Conservation (phyloP, 192 early-diverging fungal genomes). For the Coemansia sp. region DNA sequence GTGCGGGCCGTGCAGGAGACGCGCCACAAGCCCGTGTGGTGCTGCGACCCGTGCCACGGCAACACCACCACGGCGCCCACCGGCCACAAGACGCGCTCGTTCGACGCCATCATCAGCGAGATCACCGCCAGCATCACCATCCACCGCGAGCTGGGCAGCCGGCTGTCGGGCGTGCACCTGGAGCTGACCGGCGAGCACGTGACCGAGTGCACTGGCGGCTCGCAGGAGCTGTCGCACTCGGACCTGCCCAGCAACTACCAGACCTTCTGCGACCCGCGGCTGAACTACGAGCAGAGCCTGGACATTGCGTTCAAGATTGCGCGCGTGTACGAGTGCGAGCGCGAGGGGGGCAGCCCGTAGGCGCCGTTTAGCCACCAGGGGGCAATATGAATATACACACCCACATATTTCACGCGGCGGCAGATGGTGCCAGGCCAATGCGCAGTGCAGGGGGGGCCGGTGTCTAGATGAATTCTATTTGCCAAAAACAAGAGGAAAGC, state of each 20-base stretch:
- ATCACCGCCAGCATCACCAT: slow-evolving; percentile 77
- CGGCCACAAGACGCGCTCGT: slow-evolving; percentile 88
- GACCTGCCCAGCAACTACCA: slow-evolving; percentile 89
- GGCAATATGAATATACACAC: too few species aligned
- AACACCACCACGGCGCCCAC: slow-evolving; percentile 82
- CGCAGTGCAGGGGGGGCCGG: too few species aligned
- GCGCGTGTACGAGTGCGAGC: slow-evolving; percentile 70
- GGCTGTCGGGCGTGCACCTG: slow-evolving; percentile 91
- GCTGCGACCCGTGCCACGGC: slow-evolving; percentile 97
- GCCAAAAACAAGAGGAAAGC: background rate
- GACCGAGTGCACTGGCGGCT: slow-evolving; percentile 95
- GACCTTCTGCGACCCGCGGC: slow-evolving; percentile 92
- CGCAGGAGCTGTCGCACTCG: slow-evolving; percentile 81
- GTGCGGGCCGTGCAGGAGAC: slow-evolving; percentile 86
- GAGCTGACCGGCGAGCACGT: slow-evolving; percentile 97
- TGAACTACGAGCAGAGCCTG: slow-evolving; percentile 96
- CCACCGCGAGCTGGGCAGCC: slow-evolving; percentile 68
- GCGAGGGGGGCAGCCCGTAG: slow-evolving; percentile 19
- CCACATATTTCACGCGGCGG: too few species aligned
- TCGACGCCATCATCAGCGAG: slow-evolving; percentile 85
- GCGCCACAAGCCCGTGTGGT: slow-evolving; percentile 90
- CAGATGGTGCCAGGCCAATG: too few species aligned
- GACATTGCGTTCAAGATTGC: slow-evolving; percentile 97
- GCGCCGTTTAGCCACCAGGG: background rate
- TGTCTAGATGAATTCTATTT: background rate